Base-by-base conservation (phyloP, 768 basidiomycete species). In the Neoboletus brunneissimus region DNA sequence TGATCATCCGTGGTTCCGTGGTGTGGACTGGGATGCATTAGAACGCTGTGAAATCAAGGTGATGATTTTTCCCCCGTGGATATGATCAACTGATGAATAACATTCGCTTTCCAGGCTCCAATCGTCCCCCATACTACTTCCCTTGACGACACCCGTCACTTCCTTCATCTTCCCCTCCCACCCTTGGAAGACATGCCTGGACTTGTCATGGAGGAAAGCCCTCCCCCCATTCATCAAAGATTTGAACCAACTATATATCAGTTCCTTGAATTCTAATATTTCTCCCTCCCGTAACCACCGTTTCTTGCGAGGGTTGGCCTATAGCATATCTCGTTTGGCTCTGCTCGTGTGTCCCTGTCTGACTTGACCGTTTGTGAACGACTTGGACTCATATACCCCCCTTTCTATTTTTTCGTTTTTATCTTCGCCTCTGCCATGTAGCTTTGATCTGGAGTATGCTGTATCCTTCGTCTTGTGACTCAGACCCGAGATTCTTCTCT, bases 1-100 rank as follows among this genome's bases (percentile, higher is more conserved):
- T 61, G 84, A 86, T 51, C 95, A 98, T 71, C 83, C 90, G 0
- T 98, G 95, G 95, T 98, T 98, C 77, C 81, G 87, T 69, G 94
- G 94, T 15, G 94, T 96, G 35, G 92, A 95, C 66, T 96, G 94
- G 94, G 86, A 83, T 56, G 89, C 90, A 3, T 74, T 96, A 41
- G 90, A 92, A 68, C 82, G 88, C 35, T 83, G 89, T 53, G 89
- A 94, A 72, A 95, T 96, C 55, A 83, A 86, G 66, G 93, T 92
- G 63, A 66, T 92, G 63, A 66, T 74, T 44, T 34, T 47, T 48
- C 41, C 48, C 51, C 43, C 31, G n/a, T 43, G n/a, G 35, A 38
- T 31, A 55, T 31, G 25, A 34, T 29, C 25, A 44, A 44, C 31
- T 47, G 40, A 62, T 12, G 11, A 53, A 47, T 20, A 41, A 34